Evolutionary conservation across 139 green algal species (phyloP).

Genomic region (Chlamydomonas schloesseri): DNA sequence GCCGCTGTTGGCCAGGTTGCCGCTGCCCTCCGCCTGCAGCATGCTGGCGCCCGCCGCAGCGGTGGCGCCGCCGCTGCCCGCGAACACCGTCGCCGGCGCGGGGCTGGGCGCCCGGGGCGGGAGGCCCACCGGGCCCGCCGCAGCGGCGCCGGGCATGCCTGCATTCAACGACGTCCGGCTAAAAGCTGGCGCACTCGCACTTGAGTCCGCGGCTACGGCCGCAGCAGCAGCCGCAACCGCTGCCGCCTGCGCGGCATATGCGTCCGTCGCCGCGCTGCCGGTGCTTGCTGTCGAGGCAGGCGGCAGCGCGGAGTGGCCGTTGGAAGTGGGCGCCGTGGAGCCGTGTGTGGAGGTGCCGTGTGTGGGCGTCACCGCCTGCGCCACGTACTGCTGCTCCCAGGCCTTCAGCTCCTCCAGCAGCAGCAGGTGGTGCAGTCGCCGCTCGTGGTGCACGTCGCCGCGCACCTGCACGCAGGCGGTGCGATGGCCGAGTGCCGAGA

Average conservation of each 20-base stretch:
- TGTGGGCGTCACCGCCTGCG: conserved; percentile 21
- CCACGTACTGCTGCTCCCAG: conserved; percentile 62
- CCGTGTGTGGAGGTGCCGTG: background rate
- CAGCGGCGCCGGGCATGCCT: no score
- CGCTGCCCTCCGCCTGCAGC: background rate
- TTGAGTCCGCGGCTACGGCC: no score
- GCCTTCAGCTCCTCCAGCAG: conserved; percentile 78
- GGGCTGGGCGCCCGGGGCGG: conserved; percentile 12
- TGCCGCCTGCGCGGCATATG: no score
- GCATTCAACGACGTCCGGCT: no score
- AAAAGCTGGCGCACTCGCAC: no score
- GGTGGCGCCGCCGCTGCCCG: background rate
- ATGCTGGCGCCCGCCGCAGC: no score
- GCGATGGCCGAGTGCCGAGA: no score
- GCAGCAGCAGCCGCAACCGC: no score
- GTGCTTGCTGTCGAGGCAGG: no score
- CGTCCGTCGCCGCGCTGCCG: no score
- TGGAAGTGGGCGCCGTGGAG: no score
- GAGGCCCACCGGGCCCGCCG: background rate
- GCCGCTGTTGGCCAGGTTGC: background rate
- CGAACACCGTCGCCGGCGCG: background rate
- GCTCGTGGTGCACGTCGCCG: conserved; percentile 89
- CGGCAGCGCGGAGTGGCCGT: no score
- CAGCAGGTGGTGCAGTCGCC: conserved; percentile 93
- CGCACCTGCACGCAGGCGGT: conserved; percentile 65